phyloP scores from a whole-genome alignment of 768 basidiomycete species.

The Amanita brunnescens region DNA sequence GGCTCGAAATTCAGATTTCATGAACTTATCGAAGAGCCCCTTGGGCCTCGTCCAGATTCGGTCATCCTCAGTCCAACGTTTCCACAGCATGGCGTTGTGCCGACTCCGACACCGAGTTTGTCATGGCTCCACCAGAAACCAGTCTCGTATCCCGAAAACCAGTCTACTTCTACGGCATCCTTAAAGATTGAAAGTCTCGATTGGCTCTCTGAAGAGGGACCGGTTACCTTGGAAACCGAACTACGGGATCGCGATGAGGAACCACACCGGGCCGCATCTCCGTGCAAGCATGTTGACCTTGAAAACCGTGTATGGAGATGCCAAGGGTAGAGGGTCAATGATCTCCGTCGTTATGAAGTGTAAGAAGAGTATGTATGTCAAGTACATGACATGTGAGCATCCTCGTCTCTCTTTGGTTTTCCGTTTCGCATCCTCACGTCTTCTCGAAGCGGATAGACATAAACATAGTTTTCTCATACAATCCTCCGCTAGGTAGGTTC shows the following conservation, averaged over 20 bases:
- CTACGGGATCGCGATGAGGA: constrained; percentile 30
- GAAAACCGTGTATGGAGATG: constrained; percentile 22
- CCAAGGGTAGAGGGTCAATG: constrained; percentile 13
- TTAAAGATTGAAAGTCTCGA: constrained; percentile 34
- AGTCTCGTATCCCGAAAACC: constrained; percentile 14
- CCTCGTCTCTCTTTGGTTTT: background rate
- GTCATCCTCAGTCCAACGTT: background rate
- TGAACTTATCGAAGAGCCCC: constrained; percentile 1
- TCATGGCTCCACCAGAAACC: constrained; percentile 19
- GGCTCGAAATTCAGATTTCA: constrained; percentile 1
- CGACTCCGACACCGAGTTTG: constrained; percentile 29
- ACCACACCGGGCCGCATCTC: constrained; percentile 14
- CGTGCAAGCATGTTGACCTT: constrained; percentile 25
- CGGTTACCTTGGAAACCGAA: constrained; percentile 31
- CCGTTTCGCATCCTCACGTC: background rate
- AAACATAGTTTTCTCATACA: constrained; percentile 13
- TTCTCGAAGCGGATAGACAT: constrained; percentile 13
- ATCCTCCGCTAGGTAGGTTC: constrained; percentile 8
- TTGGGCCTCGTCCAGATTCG: constrained; percentile 1
- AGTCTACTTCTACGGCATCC: constrained; percentile 43
- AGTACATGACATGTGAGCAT: constrained; percentile 24
- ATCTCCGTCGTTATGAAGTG: constrained; percentile 37
- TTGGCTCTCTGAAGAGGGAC: constrained; percentile 44
- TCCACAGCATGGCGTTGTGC: background rate
- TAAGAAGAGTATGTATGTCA: constrained; percentile 28